Evolutionary conservation across 768 basidiomycete genomes (phyloP).

Genomic region (Clitopilus passeckerianus): DNA sequence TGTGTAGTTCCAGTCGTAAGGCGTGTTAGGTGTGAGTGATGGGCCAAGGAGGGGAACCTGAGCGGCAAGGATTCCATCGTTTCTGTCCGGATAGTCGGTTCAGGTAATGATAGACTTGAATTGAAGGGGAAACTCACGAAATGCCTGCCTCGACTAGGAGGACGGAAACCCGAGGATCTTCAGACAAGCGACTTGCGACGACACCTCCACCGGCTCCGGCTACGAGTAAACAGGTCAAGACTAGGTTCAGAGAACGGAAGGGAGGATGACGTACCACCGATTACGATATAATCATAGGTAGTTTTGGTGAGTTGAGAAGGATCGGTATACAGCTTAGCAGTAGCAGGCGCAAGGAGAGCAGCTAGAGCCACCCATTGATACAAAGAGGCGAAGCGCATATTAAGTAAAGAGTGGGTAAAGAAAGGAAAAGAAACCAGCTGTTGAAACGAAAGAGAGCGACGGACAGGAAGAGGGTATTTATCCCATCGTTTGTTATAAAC

Average conservation of each 20-base stretch:
- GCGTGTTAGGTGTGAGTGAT: constrained; percentile 3
- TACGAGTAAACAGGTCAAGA: background rate
- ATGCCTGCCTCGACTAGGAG: constrained; percentile 16
- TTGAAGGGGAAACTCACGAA: constrained; percentile 3
- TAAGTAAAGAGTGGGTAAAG: background rate
- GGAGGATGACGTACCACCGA: background rate
- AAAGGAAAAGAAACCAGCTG: background rate
- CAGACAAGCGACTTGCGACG: constrained; percentile 15
- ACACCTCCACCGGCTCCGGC: constrained; percentile 17
- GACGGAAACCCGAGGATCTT: constrained; percentile 10
- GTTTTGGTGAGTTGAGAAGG: constrained; percentile 5
- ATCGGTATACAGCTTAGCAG: constrained; percentile 2
- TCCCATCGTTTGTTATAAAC: background rate
- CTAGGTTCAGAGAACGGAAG: background rate
- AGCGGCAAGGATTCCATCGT: constrained; percentile 1
- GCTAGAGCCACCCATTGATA: constrained; percentile 2
- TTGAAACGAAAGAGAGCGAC: background rate
- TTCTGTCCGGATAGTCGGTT: background rate
- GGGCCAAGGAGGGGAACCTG: constrained; percentile 6
- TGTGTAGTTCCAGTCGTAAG: constrained; percentile 9
- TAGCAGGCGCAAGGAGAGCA: constrained; percentile 1
- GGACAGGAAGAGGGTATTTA: background rate
- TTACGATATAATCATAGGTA: constrained; percentile 7
- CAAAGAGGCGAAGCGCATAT: constrained; percentile 2
- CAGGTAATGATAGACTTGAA: background rate